These are phyloP conservation scores for Chlorella sp. DNA, from an alignment of 139 green algal genomes.

Conservation along the genomic window DNA sequence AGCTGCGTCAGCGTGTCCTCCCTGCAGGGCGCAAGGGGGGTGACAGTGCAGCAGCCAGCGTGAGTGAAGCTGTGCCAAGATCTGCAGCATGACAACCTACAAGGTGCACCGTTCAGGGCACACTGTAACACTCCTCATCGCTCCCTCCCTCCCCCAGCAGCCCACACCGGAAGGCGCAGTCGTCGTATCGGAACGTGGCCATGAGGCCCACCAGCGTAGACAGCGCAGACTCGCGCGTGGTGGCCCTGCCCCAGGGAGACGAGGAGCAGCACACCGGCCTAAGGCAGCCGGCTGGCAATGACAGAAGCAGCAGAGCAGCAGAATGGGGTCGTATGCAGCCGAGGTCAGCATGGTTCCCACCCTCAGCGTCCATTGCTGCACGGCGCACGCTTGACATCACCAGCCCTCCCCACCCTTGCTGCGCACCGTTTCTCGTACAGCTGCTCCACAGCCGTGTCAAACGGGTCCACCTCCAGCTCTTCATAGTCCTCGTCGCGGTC, in stretches of 20 bases:
- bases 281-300: no score
- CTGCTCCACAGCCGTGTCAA: constrained; percentile 45
- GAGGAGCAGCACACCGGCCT: no score
- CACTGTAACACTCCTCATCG: constrained; percentile 16
- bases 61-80: constrained; percentile 26
- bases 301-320: no score
- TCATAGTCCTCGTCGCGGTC: constrained; percentile 7
- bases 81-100: background rate
- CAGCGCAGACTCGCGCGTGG: constrained; percentile 58
- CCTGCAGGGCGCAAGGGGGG: constrained; percentile 13
- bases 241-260: constrained; percentile 31
- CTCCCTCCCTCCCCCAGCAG: background rate
- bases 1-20: constrained; percentile 57
- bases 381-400: no score
- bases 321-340: no score
- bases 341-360: no score
- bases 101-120: no score
- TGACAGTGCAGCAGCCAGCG: background rate
- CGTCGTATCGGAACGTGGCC: constrained; percentile 41
- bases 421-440: constrained; percentile 63
- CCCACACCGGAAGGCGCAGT: constrained; percentile 29
- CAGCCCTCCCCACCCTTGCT: background rate
- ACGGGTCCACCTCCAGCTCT: constrained; percentile 30
- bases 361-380: no score
- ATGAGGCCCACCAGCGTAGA: constrained; percentile 18